phyloP scores from a whole-genome alignment of 2,329 filamentous ascomycete species.

The Apiospora malaysiana region DNA sequence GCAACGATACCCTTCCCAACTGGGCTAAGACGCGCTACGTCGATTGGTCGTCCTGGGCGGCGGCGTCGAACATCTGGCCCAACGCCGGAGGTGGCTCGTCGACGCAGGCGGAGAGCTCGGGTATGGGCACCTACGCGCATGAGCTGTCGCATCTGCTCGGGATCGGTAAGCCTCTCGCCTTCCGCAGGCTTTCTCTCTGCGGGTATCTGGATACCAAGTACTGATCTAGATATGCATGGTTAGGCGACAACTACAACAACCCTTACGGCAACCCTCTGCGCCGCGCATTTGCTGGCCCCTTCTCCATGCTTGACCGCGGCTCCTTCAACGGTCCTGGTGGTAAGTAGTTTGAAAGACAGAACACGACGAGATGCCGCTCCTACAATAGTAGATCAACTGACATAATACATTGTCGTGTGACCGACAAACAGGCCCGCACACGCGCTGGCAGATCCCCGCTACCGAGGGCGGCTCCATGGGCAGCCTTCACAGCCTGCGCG shows the following conservation, averaged over 20 bases:
- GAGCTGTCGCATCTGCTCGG: conserved; percentile 57
- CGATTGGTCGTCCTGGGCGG: conserved; percentile 59
- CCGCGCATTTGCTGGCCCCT: conserved; percentile 57
- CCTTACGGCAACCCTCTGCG: conserved; percentile 52
- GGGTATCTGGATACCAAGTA: neutral
- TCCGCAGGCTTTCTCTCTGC: neutral
- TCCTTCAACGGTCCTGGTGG: conserved; percentile 57
- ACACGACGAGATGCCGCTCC: no score
- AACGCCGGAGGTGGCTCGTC: conserved; percentile 59
- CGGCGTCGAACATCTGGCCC: conserved; percentile 58
- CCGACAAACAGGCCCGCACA: conserved; percentile 49
- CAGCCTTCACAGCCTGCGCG: conserved; percentile 58
- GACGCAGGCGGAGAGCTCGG: conserved; percentile 58
- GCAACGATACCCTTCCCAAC: conserved; percentile 46
- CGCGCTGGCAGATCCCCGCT: conserved; percentile 57
- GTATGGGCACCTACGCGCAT: conserved; percentile 59
- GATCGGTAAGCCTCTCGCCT: conserved; percentile 39
- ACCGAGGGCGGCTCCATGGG: conserved; percentile 55
- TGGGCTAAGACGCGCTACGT: conserved; percentile 58
- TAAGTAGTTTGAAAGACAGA: neutral
- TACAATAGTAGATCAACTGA: no score
- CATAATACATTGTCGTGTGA: no score
- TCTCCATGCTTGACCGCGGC: conserved; percentile 58
- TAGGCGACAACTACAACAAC: conserved; percentile 60
- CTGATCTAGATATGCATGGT: neutral